phyloP scores from a whole-genome alignment of 2,329 filamentous ascomycete genomes.

The Alternaria ventricosa region DNA sequence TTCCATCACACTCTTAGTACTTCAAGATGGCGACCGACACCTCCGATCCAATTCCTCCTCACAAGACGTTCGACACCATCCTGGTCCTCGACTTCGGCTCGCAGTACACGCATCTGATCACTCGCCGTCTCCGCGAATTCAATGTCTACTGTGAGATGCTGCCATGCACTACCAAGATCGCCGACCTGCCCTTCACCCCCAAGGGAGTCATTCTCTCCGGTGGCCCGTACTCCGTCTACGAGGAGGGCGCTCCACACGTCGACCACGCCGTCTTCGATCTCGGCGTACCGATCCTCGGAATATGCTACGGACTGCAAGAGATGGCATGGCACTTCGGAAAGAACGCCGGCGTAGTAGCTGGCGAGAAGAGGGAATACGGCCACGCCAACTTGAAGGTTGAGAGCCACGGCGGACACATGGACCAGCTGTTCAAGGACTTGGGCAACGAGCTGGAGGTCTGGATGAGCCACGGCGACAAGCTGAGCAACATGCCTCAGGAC shows the following conservation, averaged over 20 bases:
- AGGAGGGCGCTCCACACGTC: slow-evolving; percentile 76
- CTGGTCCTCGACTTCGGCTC: slow-evolving; percentile 75
- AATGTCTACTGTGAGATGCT: slow-evolving; percentile 89
- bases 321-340: slow-evolving; percentile 73
- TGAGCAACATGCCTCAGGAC: slow-evolving; percentile 72
- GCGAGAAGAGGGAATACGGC: slow-evolving; percentile 74
- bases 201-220: slow-evolving; percentile 83
- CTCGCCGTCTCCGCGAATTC: slow-evolving; percentile 75
- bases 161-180: slow-evolving; percentile 81
- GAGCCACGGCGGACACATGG: slow-evolving; percentile 66
- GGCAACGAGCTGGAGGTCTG: slow-evolving; percentile 74
- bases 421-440: slow-evolving; percentile 79
- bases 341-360: slow-evolving; percentile 67
- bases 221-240: slow-evolving; percentile 81
- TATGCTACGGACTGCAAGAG: slow-evolving; percentile 73
- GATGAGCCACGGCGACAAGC: slow-evolving; percentile 92
- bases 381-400: slow-evolving; percentile 70
- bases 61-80: slow-evolving; percentile 69
- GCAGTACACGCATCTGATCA: slow-evolving; percentile 77
- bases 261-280: slow-evolving; percentile 84
- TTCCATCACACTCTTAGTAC: slow-evolving; percentile 12
- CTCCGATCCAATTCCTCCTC: slow-evolving; percentile 53
- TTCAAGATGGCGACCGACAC: slow-evolving; percentile 48
- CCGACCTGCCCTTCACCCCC: slow-evolving; percentile 78
- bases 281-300: slow-evolving; percentile 65